Conservation (phyloP, 1,284 basidiomycete genomes). For the Tylopilus orsonianus region DNA sequence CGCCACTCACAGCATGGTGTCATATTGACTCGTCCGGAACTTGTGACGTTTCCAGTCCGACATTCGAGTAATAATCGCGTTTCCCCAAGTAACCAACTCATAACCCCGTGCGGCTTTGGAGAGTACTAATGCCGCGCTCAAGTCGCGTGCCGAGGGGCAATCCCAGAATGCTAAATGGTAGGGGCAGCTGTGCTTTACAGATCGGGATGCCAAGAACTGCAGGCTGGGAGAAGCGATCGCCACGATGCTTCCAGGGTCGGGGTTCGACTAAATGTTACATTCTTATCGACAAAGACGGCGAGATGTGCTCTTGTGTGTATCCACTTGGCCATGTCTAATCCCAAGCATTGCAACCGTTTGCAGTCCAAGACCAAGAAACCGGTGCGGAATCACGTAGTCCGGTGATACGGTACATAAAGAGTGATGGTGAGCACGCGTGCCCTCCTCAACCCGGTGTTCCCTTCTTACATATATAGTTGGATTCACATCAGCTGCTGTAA, state of each 20-base stretch:
- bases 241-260: constrained; percentile 1
- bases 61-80: constrained; percentile 11
- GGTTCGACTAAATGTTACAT: constrained; percentile 1
- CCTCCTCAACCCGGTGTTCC: neutral
- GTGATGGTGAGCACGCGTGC: neutral
- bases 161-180: neutral
- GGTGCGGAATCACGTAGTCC: neutral
- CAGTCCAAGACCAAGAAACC: constrained; percentile 12
- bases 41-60: neutral
- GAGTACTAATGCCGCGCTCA: neutral
- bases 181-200: constrained; percentile 8
- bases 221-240: constrained; percentile 1
- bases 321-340: constrained; percentile 11
- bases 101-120: neutral
- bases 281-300: constrained; percentile 19
- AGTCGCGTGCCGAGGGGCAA: constrained; percentile 1
- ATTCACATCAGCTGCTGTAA: constrained; percentile 1
- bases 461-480: constrained; percentile 1
- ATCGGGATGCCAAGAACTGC: constrained; percentile 27
- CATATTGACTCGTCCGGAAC: no score
- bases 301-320: neutral
- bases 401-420: constrained; percentile 17
- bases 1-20: neutral
- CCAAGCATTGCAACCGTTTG: neutral
- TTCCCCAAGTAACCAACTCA: constrained; percentile 4